phyloP scores from a whole-genome alignment of 176 grass and related monocot genomes.

The Lolium perenne region DNA sequence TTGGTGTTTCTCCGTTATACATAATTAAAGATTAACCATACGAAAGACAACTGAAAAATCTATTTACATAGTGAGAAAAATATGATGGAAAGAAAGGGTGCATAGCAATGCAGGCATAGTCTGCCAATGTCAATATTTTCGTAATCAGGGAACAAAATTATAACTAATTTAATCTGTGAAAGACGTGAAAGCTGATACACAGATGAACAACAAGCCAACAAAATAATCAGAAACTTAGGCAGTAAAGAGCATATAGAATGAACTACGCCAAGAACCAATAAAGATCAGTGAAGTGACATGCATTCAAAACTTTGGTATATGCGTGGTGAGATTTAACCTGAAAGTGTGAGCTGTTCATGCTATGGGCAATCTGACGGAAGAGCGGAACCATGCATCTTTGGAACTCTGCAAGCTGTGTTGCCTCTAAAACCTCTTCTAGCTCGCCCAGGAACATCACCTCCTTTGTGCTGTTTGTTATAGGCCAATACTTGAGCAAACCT shows the following conservation, averaged over 20 bases:
- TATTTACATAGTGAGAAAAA: not conserved
- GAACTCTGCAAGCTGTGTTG: slow-evolving; percentile 90
- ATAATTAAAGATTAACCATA: not conserved
- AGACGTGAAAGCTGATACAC: slow-evolving; percentile 5
- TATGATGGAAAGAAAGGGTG: not conserved
- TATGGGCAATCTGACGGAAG: slow-evolving; percentile 70
- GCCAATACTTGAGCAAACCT: slow-evolving; percentile 98
- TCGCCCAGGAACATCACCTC: slow-evolving; percentile 99
- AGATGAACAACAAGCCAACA: slow-evolving; percentile 36
- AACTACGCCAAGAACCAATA: slow-evolving; percentile 29
- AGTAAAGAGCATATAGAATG: slow-evolving; percentile 19
- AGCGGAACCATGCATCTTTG: slow-evolving; percentile 89
- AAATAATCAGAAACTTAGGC: not conserved
- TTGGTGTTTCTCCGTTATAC: not conserved
- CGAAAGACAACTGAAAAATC: slow-evolving; percentile 4
- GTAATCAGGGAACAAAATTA: slow-evolving; percentile 1
- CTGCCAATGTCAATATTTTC: not conserved
- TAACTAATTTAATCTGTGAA: slow-evolving; percentile 18
- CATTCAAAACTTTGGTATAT: slow-evolving; percentile 27
- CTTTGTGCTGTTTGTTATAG: slow-evolving; percentile 96
- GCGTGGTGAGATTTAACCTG: slow-evolving; percentile 69
- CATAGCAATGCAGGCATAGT: not conserved
- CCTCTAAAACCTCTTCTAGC: slow-evolving; percentile 94
- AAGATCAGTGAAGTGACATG: slow-evolving; percentile 18
- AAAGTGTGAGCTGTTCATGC: slow-evolving; percentile 94